Conservation (phyloP, 2,329 filamentous ascomycete genomes). For the Zymoseptoria pseudotritici region DNA sequence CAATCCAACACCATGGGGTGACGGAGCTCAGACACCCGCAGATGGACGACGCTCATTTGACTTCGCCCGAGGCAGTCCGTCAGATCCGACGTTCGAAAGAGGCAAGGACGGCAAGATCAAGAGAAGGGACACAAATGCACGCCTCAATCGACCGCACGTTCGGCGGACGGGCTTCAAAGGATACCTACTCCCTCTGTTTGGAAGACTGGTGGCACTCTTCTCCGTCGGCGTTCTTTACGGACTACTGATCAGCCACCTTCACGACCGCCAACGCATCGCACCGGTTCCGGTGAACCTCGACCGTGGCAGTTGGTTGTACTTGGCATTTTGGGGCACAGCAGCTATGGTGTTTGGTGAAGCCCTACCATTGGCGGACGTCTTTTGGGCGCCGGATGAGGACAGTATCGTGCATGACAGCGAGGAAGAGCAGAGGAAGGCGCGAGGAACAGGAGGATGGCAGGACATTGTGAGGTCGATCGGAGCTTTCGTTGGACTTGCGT, state of each 20-base stretch:
- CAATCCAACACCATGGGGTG: constrained; percentile 62
- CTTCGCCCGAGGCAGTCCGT: constrained; percentile 11
- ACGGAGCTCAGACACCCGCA: constrained; percentile 62
- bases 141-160: constrained; percentile 9
- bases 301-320: constrained; percentile 56
- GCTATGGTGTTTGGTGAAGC: constrained; percentile 72
- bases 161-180: constrained; percentile 21
- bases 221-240: constrained; percentile 77
- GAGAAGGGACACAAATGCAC: constrained; percentile 18
- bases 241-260: constrained; percentile 69
- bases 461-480: constrained; percentile 61
- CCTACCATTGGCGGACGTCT: constrained; percentile 73
- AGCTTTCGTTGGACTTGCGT: constrained; percentile 66
- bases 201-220: constrained; percentile 54
- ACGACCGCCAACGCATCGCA: constrained; percentile 58
- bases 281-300: constrained; percentile 55
- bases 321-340: constrained; percentile 72
- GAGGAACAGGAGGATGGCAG: constrained; percentile 51
- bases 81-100: not conserved
- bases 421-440: constrained; percentile 12
- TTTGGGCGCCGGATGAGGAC: constrained; percentile 55
- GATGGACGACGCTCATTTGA: constrained; percentile 23
- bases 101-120: constrained; percentile 15
- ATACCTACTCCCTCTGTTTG: constrained; percentile 38
- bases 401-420: constrained; percentile 21